Percentiles rank a stretch among this genome's conserved stretches.
Evolutionary conservation across 768 basidiomycete genomes (phyloP).

Genomic region (Lactarius hatsudake): DNA sequence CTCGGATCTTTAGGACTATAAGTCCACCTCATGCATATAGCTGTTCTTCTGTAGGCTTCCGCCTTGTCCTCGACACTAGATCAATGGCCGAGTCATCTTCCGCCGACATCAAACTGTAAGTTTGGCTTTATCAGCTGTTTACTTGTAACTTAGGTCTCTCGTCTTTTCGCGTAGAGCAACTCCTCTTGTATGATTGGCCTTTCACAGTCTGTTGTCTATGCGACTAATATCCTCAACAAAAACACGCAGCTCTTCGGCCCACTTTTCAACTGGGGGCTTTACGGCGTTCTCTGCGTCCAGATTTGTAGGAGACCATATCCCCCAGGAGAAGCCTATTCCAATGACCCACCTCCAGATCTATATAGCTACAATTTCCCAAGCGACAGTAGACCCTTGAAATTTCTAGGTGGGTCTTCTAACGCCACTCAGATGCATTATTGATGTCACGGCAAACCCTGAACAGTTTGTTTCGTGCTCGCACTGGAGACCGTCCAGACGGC

Average conservation of each 20-base stretch:
- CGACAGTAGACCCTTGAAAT: background rate
- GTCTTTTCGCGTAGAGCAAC: background rate
- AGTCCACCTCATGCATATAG: background rate
- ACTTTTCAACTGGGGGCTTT: background rate
- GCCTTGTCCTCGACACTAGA: background rate
- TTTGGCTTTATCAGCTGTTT: background rate
- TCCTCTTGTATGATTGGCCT: background rate
- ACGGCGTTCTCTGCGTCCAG: background rate
- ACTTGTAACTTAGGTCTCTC: background rate
- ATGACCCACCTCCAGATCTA: background rate
- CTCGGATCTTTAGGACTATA: background rate
- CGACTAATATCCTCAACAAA: background rate
- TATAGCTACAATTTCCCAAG: background rate
- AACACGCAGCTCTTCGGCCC: background rate
- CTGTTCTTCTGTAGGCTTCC: background rate
- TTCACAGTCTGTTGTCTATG: background rate
- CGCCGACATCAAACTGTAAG: background rate
- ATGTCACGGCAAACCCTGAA: constrained; percentile 27
- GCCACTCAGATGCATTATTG: constrained; percentile 13
- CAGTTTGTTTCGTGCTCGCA: background rate
- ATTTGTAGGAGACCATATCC: constrained; percentile 26
- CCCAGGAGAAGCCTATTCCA: background rate
- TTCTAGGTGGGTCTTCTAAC: background rate
- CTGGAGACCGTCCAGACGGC: background rate
- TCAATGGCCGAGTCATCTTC: background rate